Evolutionary conservation across 768 basidiomycete genomes (phyloP).

Genomic region (Mycena capillaripes): DNA sequence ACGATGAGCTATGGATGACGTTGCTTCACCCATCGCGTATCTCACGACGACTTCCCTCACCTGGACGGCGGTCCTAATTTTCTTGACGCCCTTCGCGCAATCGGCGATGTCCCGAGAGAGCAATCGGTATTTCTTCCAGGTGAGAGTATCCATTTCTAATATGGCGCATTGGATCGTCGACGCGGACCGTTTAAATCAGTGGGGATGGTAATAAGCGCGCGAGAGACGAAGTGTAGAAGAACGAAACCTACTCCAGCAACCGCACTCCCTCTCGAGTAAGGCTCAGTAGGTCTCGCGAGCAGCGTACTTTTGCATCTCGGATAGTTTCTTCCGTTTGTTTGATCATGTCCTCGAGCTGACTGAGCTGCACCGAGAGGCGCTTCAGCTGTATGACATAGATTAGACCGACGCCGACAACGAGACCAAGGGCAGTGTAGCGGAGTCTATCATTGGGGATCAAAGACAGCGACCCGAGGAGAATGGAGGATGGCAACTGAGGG

Average conservation of each 20-base stretch:
- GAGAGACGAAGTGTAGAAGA: background rate
- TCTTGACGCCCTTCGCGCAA: background rate
- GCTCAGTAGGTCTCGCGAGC: background rate
- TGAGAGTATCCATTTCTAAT: background rate
- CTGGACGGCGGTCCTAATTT: conserved; percentile 11
- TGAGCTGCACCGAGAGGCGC: conserved; percentile 5
- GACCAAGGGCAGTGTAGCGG: background rate
- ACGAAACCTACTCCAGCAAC: background rate
- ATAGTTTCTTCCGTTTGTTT: background rate
- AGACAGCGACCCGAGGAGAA: no score
- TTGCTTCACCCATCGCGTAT: background rate
- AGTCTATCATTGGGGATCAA: background rate
- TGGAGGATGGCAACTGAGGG: no score
- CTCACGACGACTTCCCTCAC: background rate
- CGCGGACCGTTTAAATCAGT: background rate
- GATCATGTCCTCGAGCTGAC: background rate
- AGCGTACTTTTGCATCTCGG: background rate
- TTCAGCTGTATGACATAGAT: conserved; percentile 1
- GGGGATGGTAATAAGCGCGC: background rate
- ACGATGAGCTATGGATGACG: conserved; percentile 9
- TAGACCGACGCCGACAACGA: background rate
- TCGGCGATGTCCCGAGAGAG: conserved; percentile 5
- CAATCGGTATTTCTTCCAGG: conserved; percentile 20
- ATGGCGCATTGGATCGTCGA: conserved; percentile 10
- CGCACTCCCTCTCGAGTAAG: background rate